Base-by-base conservation (phyloP, 2,329 filamentous ascomycete genomes). In the Diaporthe citri region DNA sequence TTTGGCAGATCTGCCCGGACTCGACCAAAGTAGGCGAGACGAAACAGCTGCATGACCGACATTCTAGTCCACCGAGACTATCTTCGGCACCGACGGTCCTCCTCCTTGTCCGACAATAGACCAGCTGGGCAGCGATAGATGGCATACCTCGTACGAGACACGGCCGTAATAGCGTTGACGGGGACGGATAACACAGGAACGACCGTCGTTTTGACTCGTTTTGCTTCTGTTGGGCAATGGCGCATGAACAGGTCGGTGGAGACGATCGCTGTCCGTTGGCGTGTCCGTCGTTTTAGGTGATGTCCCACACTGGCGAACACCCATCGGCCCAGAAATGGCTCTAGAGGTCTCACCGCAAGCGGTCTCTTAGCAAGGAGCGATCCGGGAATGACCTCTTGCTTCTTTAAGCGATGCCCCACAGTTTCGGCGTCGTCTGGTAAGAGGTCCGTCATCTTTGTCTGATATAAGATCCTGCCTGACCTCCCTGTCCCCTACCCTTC, bases 31-130 rank as follows among this genome's bases (percentile, higher is more conserved):
- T 41, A 36, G 73, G 57, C 28, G 22, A 60, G 28, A 28, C 55
- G 46, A 52, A 51, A 72, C 31, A 64, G n/a, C 48, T 55, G 70
- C 70, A 72, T 64, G 28, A 55, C 52, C 57, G 57, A 72, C 22
- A 52, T 41, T 52, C 34, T 34, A 74, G 52, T 52, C 46, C 56
- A 48, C 74, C 74, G 74, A 75, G 71, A 64, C 62, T 43, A 72
- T 52, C 22, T 28, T 75, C 74, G 74, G 74, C 56, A 74, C 74
- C 74, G 74, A 75, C 74, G 64, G 71, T 34, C 17, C 39, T 74
- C 55, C 36, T 46, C 55, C 62, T 36, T 62, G 20, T 48, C 71
- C 74, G 71, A 74, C 57, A n/a, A 55, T 25, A 41, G 57, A 7
- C 48, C n/a, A 55, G 36, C 36, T 39, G 36, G 36, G 36, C 36